Conservation (phyloP, 345 rosid species). For the Carallia brachiata region DNA sequence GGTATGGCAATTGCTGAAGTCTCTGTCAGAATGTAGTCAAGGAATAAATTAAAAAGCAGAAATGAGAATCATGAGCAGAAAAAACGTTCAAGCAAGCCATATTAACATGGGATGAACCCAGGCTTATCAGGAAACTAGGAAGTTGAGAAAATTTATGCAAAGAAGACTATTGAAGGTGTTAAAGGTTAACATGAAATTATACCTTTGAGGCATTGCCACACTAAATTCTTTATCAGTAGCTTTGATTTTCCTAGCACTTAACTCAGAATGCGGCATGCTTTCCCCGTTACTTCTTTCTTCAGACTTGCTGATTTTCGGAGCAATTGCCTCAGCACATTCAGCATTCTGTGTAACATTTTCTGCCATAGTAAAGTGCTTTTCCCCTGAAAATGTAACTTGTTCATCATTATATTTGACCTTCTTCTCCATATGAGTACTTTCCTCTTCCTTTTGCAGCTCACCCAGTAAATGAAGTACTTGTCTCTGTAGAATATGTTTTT, state of each 20-base stretch:
- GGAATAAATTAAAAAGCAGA: conserved; percentile 1
- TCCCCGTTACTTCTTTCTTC: not conserved
- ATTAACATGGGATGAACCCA: not conserved
- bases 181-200: conserved; percentile 19
- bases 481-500: conserved; percentile 58
- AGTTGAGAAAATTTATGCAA: not conserved
- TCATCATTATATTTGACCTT: conserved; percentile 2
- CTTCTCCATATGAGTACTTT: conserved; percentile 17
- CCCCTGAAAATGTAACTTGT: conserved; percentile 10
- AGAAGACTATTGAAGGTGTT: conserved; percentile 11
- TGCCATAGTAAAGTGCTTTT: conserved; percentile 5
- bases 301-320: not conserved
- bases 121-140: conserved; percentile 1
- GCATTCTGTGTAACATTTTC: conserved; percentile 10
- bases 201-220: conserved; percentile 32
- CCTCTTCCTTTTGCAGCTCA: conserved; percentile 53
- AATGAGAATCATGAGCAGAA: not conserved
- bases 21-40: conserved; percentile 24
- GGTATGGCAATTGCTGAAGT: conserved; percentile 19
- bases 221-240: not conserved
- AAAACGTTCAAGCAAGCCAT: too few species aligned
- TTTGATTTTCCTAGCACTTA: not conserved
- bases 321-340: conserved; percentile 8
- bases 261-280: not conserved
- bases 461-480: conserved; percentile 47